These are phyloP conservation scores for Ceratocystiopsis brevicomis DNA, from an alignment of 2,329 filamentous ascomycete genomes.

Conservation along the genomic window DNA sequence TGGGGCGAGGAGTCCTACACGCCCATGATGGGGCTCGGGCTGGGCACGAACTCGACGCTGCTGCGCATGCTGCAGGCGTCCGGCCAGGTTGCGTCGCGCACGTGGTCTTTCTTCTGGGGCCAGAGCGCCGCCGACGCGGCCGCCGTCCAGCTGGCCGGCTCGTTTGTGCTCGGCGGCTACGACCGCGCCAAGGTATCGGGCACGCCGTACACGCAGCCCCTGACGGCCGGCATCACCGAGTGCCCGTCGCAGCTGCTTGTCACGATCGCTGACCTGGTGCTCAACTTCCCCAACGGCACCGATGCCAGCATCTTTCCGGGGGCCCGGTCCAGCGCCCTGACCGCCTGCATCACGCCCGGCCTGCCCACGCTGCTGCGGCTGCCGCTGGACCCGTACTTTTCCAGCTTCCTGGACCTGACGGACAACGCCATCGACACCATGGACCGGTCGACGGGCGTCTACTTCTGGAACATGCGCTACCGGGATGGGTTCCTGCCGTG, in stretches of 20 bases:
- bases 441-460: constrained; percentile 7
- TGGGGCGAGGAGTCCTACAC: too few relatives aligned
- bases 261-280: constrained; percentile 13
- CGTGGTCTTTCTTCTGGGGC: constrained; percentile 13
- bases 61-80: too few relatives aligned
- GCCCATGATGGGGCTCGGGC: too few relatives aligned
- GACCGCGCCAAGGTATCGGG: constrained; percentile 12
- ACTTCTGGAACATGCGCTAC: constrained; percentile 10
- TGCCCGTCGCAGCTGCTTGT: constrained; percentile 15
- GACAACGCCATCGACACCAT: neutral
- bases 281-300: constrained; percentile 17
- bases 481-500: neutral
- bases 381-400: constrained; percentile 10
- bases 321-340: constrained; percentile 3
- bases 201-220: constrained; percentile 8
- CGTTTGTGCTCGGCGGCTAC: constrained; percentile 15
- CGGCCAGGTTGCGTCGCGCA: too few relatives aligned
- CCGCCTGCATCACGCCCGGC: constrained; percentile 10
- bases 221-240: constrained; percentile 5
- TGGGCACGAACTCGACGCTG: too few relatives aligned
- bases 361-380: constrained; percentile 9
- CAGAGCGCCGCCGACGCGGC: neutral
- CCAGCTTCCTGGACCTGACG: constrained; percentile 2
- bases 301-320: constrained; percentile 13
- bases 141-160: constrained; percentile 9